A percentile compares a stretch with the other conserved stretches of the same genome.
Evolutionary conservation across 2,329 filamentous ascomycete genomes (phyloP).

Genomic region (Amesomyces nigricolor): DNA sequence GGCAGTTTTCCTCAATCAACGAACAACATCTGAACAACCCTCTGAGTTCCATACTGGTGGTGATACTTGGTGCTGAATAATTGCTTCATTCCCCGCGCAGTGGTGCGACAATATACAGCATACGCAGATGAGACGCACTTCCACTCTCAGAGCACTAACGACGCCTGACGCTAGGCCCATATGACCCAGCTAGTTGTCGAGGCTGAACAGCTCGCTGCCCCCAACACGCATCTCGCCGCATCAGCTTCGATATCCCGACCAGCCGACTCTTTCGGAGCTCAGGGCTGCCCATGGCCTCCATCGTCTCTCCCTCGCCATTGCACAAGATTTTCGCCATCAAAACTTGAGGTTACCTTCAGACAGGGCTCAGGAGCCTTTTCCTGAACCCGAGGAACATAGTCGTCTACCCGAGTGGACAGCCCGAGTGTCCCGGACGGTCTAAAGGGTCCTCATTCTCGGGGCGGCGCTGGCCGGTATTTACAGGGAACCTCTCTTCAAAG

Average conservation of each 20-base stretch:
- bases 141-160: too few species aligned
- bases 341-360: background rate
- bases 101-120: too few species aligned
- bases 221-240: constrained; percentile 1
- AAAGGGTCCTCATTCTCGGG: constrained; percentile 2
- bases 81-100: too few species aligned
- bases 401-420: background rate
- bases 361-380: background rate
- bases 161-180: constrained; percentile 1
- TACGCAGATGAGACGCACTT: too few species aligned
- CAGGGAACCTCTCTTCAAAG: constrained; percentile 2
- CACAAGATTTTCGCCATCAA: background rate
- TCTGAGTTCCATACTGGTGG: too few species aligned
- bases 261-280: constrained; percentile 1
- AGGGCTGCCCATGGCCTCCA: background rate
- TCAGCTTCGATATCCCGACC: background rate
- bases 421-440: background rate
- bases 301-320: background rate
- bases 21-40: too few species aligned
- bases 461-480: constrained; percentile 7
- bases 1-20: too few species aligned
- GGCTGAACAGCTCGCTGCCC: background rate
- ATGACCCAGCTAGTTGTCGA: constrained; percentile 7
- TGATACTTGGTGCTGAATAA: too few species aligned
- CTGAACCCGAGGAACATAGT: background rate